Evolutionary conservation across 208 protist genomes (phyloP), one percentile per base, ranked within the genome.

Genomic region (Herpetomonas samuelpessoai): DNA sequence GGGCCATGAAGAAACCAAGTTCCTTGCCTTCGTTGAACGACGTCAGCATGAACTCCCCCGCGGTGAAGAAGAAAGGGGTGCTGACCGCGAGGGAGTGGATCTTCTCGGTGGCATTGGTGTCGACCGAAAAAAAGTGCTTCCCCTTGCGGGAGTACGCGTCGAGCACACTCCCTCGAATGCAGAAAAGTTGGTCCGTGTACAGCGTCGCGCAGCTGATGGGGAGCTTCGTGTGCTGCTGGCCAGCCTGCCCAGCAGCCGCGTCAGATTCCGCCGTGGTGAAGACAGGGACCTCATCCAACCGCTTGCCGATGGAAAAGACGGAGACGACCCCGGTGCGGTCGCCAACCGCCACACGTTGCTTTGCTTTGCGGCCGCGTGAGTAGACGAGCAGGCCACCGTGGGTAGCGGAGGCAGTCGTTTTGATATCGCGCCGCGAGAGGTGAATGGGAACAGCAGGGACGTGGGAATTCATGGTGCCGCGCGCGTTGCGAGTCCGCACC

Each of bases 111-210:
- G 83, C 77, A 49, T 89, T 86, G 2, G 84, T 96, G 64, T 96
- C 85, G 21, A 92, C 70, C 2, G 68, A 75, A 57, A 95, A 96
- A 63, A 95, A 96, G 24, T 69, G 59, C 49, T 78, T 85, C 10
- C 91, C 91, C 50, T 93, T 96, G 38, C 80, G 53, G 18, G 85
- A 88, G 59, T 93, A 91, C n/a, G 86, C 91, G 18, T 81, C 69
- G 0, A 96, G 56, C 3, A 72, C 54, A 53, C 77, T 85, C 22
- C 88, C 88, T 35, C 73, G 69, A 19, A 92, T 71, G 51, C 84
- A 83, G 60, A 96, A 96, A 21, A 92, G 68, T 51, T 94, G 86
- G 46, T 95, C 86, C 30, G 68, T 69, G 65, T 76, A 93, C 6
- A 96, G 58, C 1, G 76, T 81, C 24, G 77, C 68, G 39, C 80